phyloP scores from a whole-genome alignment of 176 grass and related monocot genomes.

The Zizania latifolia region DNA sequence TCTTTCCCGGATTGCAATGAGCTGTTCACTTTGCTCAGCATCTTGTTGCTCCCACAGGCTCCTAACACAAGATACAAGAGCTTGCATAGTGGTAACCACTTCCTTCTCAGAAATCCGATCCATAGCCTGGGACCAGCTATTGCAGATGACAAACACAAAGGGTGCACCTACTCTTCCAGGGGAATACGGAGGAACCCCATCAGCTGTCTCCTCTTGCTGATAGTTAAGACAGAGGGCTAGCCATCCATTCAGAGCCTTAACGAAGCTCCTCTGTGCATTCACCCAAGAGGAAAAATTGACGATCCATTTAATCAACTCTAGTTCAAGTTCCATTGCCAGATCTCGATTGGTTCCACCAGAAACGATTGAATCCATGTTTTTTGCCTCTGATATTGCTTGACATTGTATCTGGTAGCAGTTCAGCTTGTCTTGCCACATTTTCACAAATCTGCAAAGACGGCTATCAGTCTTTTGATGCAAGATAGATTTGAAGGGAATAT shows the following conservation, averaged over 20 bases:
- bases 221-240: slow-evolving; percentile 70
- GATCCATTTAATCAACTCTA: slow-evolving; percentile 81
- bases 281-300: slow-evolving; percentile 73
- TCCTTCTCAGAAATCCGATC: slow-evolving; percentile 66
- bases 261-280: slow-evolving; percentile 70
- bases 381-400: slow-evolving; percentile 50
- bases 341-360: slow-evolving; percentile 29
- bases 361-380: slow-evolving; percentile 52
- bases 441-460: slow-evolving; percentile 59
- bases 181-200: slow-evolving; percentile 61
- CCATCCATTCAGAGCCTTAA: slow-evolving; percentile 87
- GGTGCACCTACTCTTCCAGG: slow-evolving; percentile 73
- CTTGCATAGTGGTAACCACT: slow-evolving; percentile 53
- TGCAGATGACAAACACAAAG: slow-evolving; percentile 70
- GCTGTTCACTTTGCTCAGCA: slow-evolving; percentile 47
- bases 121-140: slow-evolving; percentile 76
- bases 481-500: neutral
- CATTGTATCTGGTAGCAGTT: slow-evolving; percentile 70
- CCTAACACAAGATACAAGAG: slow-evolving; percentile 43
- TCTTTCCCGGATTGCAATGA: slow-evolving; percentile 43
- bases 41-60: slow-evolving; percentile 49
- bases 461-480: slow-evolving; percentile 14
- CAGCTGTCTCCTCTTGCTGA: slow-evolving; percentile 41
- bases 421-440: slow-evolving; percentile 76
- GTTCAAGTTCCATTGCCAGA: slow-evolving; percentile 63